Percentiles rank a stretch among this genome's conserved stretches.
Conservation (phyloP, 495 filamentous ascomycete genomes). For the Bacidia gigantensis region DNA sequence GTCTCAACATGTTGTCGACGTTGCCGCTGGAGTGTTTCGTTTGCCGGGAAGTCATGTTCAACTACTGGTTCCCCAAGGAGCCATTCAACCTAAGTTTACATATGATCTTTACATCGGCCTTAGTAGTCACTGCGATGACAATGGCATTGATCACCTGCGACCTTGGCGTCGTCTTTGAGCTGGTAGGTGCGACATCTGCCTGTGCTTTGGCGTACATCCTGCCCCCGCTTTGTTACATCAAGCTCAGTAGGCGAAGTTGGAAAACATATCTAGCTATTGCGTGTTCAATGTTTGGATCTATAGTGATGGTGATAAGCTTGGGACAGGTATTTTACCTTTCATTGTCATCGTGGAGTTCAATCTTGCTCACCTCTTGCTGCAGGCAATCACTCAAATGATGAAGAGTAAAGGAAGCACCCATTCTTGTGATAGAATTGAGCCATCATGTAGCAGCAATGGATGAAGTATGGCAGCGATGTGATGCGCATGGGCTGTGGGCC, state of each 20-base stretch:
- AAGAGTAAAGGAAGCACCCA: constrained; percentile 9
- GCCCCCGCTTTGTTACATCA: constrained; percentile 89
- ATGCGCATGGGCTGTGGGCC: neutral
- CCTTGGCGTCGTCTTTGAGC: constrained; percentile 82
- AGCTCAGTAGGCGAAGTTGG: constrained; percentile 66
- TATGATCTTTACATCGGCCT: constrained; percentile 61
- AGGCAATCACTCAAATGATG: constrained; percentile 56
- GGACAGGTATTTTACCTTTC: neutral
- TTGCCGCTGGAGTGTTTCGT: constrained; percentile 93
- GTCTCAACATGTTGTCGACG: constrained; percentile 96
- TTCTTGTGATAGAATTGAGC: neutral
- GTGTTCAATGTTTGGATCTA: constrained; percentile 60
- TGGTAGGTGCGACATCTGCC: constrained; percentile 89
- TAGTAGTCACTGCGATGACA: constrained; percentile 68
- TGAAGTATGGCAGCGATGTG: neutral
- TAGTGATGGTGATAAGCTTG: constrained; percentile 70
- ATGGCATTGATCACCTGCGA: constrained; percentile 79
- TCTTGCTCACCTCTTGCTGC: constrained; percentile 32
- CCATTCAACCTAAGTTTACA: constrained; percentile 74
- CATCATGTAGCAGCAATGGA: neutral
- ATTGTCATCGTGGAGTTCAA: neutral
- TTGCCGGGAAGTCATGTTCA: constrained; percentile 89
- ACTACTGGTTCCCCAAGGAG: constrained; percentile 76
- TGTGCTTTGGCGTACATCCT: constrained; percentile 90
- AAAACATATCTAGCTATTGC: constrained; percentile 55